phyloP scores from a whole-genome alignment of 805 yeast genomes.

The Ogataea siamensis region DNA sequence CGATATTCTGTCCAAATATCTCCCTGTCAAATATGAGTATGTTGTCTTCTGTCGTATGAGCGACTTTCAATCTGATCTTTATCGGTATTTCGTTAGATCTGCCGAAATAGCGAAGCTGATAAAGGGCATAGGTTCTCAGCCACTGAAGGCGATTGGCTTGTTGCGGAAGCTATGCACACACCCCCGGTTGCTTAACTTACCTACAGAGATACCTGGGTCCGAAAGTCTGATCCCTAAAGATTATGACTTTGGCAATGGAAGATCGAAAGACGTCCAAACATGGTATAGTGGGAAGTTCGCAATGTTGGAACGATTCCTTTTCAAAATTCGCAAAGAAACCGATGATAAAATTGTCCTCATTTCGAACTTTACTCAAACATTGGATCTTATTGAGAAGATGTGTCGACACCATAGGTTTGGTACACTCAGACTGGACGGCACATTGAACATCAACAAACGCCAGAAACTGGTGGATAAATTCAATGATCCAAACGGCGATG shows the following conservation, averaged over 20 bases:
- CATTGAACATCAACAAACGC: slow-evolving; percentile 86
- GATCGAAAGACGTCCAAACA: slow-evolving; percentile 71
- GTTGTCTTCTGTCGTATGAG: slow-evolving; percentile 88
- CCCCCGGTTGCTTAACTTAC: slow-evolving; percentile 78
- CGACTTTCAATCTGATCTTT: slow-evolving; percentile 70
- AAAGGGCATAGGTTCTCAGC: slow-evolving; percentile 73
- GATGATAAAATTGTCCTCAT: slow-evolving; percentile 93
- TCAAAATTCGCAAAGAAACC: slow-evolving; percentile 72
- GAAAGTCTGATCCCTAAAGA: slow-evolving; percentile 70
- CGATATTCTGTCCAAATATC: slow-evolving; percentile 87
- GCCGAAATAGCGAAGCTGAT: slow-evolving; percentile 70
- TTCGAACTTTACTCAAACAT: slow-evolving; percentile 91
- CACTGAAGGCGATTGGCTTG: slow-evolving; percentile 84
- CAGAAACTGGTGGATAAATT: slow-evolving; percentile 89
- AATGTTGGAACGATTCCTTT: slow-evolving; percentile 80
- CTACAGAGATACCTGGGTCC: slow-evolving; percentile 74
- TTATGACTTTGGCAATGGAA: slow-evolving; percentile 55
- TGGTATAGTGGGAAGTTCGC: slow-evolving; percentile 85
- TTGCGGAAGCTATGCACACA: slow-evolving; percentile 91
- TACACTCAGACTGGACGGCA: slow-evolving; percentile 81
- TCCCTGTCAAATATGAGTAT: slow-evolving; percentile 95
- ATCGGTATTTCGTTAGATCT: slow-evolving; percentile 71
- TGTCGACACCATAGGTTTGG: slow-evolving; percentile 79
- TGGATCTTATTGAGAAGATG: slow-evolving; percentile 84
- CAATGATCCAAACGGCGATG: slow-evolving; percentile 85